These are phyloP conservation scores for Fusarium veterinarium DNA, from an alignment of 2,329 filamentous ascomycete genomes.

Conservation along the genomic window DNA sequence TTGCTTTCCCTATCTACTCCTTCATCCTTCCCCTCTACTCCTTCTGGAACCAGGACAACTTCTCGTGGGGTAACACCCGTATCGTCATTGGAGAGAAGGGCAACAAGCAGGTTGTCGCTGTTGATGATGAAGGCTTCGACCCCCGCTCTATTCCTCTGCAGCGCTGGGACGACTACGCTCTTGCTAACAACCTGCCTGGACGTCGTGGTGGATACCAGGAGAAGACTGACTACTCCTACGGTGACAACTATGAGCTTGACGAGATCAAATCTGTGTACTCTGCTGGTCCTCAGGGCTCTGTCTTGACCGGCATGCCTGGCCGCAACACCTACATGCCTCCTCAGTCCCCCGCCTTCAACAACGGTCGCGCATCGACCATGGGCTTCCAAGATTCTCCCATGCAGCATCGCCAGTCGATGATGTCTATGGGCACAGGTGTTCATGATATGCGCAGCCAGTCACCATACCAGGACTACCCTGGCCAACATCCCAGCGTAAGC, in stretches of 20 bases:
- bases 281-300: conserved; percentile 86
- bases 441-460: conserved; percentile 63
- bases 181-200: conserved; percentile 87
- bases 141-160: conserved; percentile 93
- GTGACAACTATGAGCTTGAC: conserved; percentile 93
- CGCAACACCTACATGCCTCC: conserved; percentile 84
- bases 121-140: conserved; percentile 87
- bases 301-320: conserved; percentile 84
- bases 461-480: conserved; percentile 67
- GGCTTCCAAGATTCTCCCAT: conserved; percentile 51
- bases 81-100: conserved; percentile 96
- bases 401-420: conserved; percentile 76
- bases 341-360: conserved; percentile 78
- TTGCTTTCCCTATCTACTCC: conserved; percentile 95
- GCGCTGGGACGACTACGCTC: conserved; percentile 96
- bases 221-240: conserved; percentile 73
- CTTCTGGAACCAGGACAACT: conserved; percentile 99
- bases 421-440: conserved; percentile 69
- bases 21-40: conserved; percentile 94
- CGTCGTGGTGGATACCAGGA: conserved; percentile 80
- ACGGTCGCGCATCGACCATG: conserved; percentile 58
- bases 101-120: conserved; percentile 87
- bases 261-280: conserved; percentile 98
- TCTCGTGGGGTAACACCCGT: conserved; percentile 98
- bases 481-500: conserved; percentile 70